Conservation (phyloP, 1,139 yeast species). For the Sugiyamaella novakii region DNA sequence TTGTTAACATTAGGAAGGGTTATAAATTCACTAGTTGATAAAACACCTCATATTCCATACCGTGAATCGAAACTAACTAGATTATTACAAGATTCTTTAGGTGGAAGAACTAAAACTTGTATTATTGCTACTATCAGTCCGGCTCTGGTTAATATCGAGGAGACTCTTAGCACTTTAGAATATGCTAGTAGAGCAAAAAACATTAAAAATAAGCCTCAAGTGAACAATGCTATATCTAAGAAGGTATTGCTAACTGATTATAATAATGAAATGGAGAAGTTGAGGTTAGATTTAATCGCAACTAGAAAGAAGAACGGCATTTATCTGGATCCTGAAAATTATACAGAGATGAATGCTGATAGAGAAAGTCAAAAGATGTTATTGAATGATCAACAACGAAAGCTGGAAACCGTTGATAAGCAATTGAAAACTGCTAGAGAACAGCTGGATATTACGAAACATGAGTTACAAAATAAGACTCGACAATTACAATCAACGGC, state of each 20-base stretch:
- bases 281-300: conserved; percentile 64
- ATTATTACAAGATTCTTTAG: conserved; percentile 76
- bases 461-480: conserved; percentile 34
- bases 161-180: conserved; percentile 79
- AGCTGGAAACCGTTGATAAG: conserved; percentile 49
- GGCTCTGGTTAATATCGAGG: conserved; percentile 69
- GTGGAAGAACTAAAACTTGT: conserved; percentile 79
- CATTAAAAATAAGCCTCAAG: conserved; percentile 73
- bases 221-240: conserved; percentile 56
- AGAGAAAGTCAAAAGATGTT: conserved; percentile 50
- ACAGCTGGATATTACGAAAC: conserved; percentile 35
- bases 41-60: conserved; percentile 72
- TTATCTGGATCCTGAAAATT: conserved; percentile 58
- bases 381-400: conserved; percentile 52
- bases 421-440: conserved; percentile 45
- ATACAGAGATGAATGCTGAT: conserved; percentile 51
- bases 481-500: conserved; percentile 34
- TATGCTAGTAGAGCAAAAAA: conserved; percentile 80
- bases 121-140: conserved; percentile 85
- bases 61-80: conserved; percentile 83
- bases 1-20: conserved; percentile 82
- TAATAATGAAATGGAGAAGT: conserved; percentile 55
- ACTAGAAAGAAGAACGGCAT: conserved; percentile 67
- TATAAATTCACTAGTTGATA: conserved; percentile 68
- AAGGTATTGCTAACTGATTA: conserved; percentile 54